These are phyloP conservation scores for Kazachstania kunashirensis DNA, from an alignment of 805 yeast species.

Conservation along the genomic window DNA sequence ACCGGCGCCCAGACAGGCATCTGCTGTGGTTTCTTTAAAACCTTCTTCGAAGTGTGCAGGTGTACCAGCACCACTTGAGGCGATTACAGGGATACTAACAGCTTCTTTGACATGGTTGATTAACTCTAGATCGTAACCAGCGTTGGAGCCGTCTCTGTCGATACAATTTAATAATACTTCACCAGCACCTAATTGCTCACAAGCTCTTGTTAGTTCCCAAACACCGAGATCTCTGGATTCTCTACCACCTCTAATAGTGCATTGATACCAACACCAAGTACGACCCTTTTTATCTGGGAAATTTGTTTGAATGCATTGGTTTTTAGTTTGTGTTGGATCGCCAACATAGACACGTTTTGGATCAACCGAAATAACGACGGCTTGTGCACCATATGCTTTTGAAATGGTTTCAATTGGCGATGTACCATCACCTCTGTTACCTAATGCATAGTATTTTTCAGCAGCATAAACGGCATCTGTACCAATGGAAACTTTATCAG, in stretches of 20 bases:
- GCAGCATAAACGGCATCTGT: conserved; percentile 93
- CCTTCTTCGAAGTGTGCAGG: conserved; percentile 89
- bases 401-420: conserved; percentile 93
- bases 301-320: conserved; percentile 53
- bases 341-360: conserved; percentile 78
- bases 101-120: conserved; percentile 66
- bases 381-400: conserved; percentile 87
- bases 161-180: conserved; percentile 89
- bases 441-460: conserved; percentile 59
- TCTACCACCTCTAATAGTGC: conserved; percentile 95
- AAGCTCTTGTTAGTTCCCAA: conserved; percentile 74
- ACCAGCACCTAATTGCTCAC: conserved; percentile 93
- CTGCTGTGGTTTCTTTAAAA: conserved; percentile 69
- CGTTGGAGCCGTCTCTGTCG: conserved; percentile 93
- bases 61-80: conserved; percentile 94
- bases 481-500: conserved; percentile 97
- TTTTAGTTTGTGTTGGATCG: conserved; percentile 46
- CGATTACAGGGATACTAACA: conserved; percentile 86
- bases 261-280: conserved; percentile 83
- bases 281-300: conserved; percentile 84
- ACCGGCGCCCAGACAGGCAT: conserved; percentile 98
- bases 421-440: conserved; percentile 52
- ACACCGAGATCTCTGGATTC: conserved; percentile 87
- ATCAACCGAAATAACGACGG: conserved; percentile 97
- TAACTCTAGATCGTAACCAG: conserved; percentile 86